These are phyloP conservation scores for Venturia pyrina DNA, from an alignment of 2,329 filamentous ascomycete genomes.

Conservation along the genomic window DNA sequence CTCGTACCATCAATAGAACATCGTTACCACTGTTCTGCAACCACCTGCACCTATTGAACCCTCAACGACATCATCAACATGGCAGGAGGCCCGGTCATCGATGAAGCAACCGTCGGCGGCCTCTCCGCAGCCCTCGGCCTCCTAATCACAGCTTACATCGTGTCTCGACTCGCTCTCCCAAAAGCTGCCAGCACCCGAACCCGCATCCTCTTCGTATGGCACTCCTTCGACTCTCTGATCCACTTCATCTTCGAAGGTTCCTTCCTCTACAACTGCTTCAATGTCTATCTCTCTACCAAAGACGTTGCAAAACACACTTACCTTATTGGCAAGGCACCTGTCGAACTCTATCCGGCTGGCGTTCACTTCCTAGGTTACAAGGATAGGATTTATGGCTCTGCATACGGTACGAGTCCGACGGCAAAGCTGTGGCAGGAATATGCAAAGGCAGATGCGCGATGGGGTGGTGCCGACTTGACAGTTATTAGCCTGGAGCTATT, in stretches of 20 bases:
- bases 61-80: background rate
- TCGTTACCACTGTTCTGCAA: background rate
- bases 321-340: conserved; percentile 20
- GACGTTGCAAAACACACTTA: conserved; percentile 5
- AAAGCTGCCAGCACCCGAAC: conserved; percentile 43
- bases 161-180: conserved; percentile 43
- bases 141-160: conserved; percentile 42
- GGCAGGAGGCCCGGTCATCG: conserved; percentile 24
- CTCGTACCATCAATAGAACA: background rate
- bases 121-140: conserved; percentile 44
- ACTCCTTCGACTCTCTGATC: conserved; percentile 34
- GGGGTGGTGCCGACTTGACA: conserved; percentile 48
- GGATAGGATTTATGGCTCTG: conserved; percentile 48
- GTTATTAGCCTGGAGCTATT: conserved; percentile 51
- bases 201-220: conserved; percentile 42
- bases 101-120: conserved; percentile 43
- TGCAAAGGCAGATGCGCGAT: conserved; percentile 52
- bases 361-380: conserved; percentile 44
- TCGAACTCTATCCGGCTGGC: conserved; percentile 35
- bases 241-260: conserved; percentile 86
- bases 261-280: conserved; percentile 92
- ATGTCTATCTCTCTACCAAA: conserved; percentile 40
- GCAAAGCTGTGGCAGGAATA: conserved; percentile 56
- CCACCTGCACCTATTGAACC: background rate
- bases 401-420: conserved; percentile 44